phyloP scores from a whole-genome alignment of 257 asterid genomes.

The Salvia hispanica region DNA sequence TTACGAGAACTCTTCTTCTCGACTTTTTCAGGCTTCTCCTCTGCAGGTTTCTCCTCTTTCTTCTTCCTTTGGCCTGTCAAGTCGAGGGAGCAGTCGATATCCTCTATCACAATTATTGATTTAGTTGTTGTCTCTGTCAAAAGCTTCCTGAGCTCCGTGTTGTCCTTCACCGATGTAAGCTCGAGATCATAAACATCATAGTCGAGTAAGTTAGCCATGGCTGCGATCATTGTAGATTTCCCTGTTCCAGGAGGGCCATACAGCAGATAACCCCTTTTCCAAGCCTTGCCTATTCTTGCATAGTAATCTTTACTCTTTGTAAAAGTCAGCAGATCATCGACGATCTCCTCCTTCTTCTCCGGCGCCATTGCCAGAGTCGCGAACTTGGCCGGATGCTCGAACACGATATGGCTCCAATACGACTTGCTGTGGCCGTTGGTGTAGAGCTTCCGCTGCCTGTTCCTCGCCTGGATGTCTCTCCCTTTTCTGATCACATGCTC shows the following conservation, averaged over 20 bases:
- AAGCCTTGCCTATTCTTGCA: slow-evolving; percentile 47
- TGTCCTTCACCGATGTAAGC: slow-evolving; percentile 41
- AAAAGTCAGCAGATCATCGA: slow-evolving; percentile 40
- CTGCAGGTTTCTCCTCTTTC: slow-evolving; percentile 30
- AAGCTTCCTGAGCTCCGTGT: slow-evolving; percentile 41
- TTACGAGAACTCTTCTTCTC: slow-evolving; percentile 21
- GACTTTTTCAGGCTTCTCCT: slow-evolving; percentile 21
- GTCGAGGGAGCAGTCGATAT: slow-evolving; percentile 45
- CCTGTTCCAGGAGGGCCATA: slow-evolving; percentile 49
- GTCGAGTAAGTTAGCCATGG: slow-evolving; percentile 44
- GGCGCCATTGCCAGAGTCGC: slow-evolving; percentile 40
- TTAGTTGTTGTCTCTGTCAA: slow-evolving; percentile 41
- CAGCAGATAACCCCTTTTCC: slow-evolving; percentile 48
- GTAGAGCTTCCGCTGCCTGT: slow-evolving; percentile 40
- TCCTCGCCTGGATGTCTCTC: slow-evolving; percentile 35
- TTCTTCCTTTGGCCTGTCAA: slow-evolving; percentile 39
- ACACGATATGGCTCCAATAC: slow-evolving; percentile 39
- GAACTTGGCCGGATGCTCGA: slow-evolving; percentile 48
- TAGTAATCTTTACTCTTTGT: slow-evolving; percentile 41
- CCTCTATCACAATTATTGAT: slow-evolving; percentile 51
- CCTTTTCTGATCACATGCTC: slow-evolving; percentile 43
- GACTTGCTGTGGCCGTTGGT: slow-evolving; percentile 30
- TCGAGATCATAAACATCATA: slow-evolving; percentile 48
- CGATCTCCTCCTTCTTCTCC: slow-evolving; percentile 38
- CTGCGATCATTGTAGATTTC: slow-evolving; percentile 48